Conservation (phyloP, 768 basidiomycete genomes). For the Mrakia hoshinonis region DNA sequence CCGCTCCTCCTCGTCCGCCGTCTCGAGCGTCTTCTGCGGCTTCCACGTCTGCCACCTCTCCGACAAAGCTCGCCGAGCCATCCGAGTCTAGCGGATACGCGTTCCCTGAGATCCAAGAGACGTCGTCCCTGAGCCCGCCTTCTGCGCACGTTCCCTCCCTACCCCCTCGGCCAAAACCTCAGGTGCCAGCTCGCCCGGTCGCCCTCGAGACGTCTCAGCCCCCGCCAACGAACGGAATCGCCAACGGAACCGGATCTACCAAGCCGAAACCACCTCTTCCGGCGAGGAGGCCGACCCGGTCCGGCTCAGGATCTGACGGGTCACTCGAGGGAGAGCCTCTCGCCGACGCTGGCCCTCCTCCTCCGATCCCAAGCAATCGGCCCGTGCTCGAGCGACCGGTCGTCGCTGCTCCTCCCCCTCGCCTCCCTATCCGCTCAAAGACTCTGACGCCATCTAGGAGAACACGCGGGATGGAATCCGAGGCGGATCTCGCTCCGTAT, state of each 20-base stretch:
- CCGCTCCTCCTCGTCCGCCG: not conserved
- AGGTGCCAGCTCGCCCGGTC: not conserved
- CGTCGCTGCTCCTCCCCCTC: not conserved
- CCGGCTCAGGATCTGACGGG: not conserved
- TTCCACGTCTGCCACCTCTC: not conserved
- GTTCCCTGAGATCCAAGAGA: not conserved
- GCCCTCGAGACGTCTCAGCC: not conserved
- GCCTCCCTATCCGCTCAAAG: not conserved
- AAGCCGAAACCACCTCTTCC: constrained; percentile 3
- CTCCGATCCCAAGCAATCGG: constrained; percentile 15
- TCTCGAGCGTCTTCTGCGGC: not conserved
- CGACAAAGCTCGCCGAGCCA: not conserved
- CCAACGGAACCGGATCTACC: not conserved
- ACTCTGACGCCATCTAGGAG: not conserved
- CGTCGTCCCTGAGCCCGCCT: not conserved
- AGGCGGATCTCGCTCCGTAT: not conserved
- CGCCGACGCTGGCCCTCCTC: not conserved
- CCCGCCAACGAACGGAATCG: not conserved
- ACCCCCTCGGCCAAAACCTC: constrained; percentile 4
- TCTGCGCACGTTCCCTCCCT: not conserved
- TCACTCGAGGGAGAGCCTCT: not conserved
- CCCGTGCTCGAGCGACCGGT: not conserved
- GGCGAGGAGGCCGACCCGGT: not conserved
- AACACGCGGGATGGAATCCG: not conserved
- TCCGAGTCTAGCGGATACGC: not conserved